Base-by-base conservation (phyloP, 495 filamentous ascomycete species). In the Penicillium crystallinum region DNA sequence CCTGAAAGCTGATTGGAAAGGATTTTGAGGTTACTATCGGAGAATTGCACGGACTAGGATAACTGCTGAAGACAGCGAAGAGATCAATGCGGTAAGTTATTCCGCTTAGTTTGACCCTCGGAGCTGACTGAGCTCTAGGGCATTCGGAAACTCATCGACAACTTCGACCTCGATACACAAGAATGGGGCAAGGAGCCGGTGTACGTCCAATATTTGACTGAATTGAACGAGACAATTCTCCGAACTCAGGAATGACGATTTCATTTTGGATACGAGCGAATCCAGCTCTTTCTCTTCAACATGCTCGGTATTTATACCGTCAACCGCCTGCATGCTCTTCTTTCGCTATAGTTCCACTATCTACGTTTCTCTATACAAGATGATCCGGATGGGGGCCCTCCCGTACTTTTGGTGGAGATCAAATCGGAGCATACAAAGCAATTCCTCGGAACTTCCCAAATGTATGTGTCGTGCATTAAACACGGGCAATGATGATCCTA, bases 221-320 rank as follows among this genome's bases (percentile, higher is more conserved):
- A 60, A 46, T 56, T 64, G 12, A 58, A 60, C 33, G 50, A 57
- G 48, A 65, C 46, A 2, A 46, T 62, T 38, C 55, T 61, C 12
- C 50, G 50, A 21, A 65, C 62, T 4, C 22, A 47, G 47, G 62
- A 65, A 31, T 61, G 38, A 29, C 57, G 57, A 21, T 66, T 66
- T 21, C 39, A 60, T 57, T 42, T 66, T 35, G 49, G 63, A 19
- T 52, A 41, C 15, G 23, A 66, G 33, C 50, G 57, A 18, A 66
- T 66, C 19, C 40, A 63, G 33, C 42, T 49, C 1, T 61, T 49
- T 49, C 57, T 63, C 40, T 63, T 52, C 31, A 61, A 41, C 14
- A 54, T 64, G 18, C 18, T 64, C 2, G 49, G 42, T 36, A 45
- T 48, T 31, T 61, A 49, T 47, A 66, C 60, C 10, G 55, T 64